phyloP scores from a whole-genome alignment of 1,284 basidiomycete genomes.

The Ustilago trichophora region DNA sequence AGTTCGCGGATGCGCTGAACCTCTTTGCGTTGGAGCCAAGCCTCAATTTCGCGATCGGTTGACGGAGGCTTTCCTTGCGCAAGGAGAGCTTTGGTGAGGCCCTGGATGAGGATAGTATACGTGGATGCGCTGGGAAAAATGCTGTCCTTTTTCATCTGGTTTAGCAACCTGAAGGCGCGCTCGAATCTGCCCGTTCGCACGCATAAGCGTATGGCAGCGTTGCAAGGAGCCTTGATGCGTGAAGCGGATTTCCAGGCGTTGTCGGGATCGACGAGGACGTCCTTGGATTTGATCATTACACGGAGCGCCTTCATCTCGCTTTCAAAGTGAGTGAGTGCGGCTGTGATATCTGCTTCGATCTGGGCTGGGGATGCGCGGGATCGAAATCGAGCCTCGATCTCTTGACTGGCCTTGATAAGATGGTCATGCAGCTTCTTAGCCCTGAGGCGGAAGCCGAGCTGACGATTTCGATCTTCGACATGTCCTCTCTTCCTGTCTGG shows the following conservation, averaged over 20 bases:
- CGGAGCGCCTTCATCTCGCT: constrained; percentile 35
- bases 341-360: constrained; percentile 5
- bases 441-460: constrained; percentile 23
- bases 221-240: constrained; percentile 37
- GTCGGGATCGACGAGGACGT: constrained; percentile 25
- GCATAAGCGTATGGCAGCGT: constrained; percentile 27
- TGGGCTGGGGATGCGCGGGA: neutral
- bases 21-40: constrained; percentile 3
- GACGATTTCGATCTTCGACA: neutral
- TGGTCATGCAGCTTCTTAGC: constrained; percentile 12
- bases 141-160: constrained; percentile 46
- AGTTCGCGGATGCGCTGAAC: constrained; percentile 8
- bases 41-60: neutral
- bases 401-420: neutral
- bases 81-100: constrained; percentile 3
- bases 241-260: constrained; percentile 36
- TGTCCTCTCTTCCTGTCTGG: neutral
- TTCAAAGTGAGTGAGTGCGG: constrained; percentile 16
- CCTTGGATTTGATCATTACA: constrained; percentile 37
- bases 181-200: constrained; percentile 10
- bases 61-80: neutral
- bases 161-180: constrained; percentile 24
- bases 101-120: constrained; percentile 17
- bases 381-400: neutral
- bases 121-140: constrained; percentile 32